Evolutionary conservation across 1,284 basidiomycete species (phyloP).

Genomic region (Wolfiporia cocos): DNA sequence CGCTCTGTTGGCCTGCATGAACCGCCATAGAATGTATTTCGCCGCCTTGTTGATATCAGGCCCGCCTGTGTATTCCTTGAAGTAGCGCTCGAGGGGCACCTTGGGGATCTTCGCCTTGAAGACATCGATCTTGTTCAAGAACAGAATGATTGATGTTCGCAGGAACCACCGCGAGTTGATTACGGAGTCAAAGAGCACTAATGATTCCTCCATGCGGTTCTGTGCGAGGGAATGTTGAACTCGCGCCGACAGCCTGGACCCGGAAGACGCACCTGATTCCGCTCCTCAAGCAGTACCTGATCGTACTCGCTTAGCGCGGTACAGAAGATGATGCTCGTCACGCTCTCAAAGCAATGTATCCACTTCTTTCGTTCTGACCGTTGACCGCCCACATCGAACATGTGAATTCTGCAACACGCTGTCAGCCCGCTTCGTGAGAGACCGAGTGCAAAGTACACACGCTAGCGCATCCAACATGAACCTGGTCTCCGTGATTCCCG

Average conservation of each 20-base stretch:
- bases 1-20: constrained; percentile 92
- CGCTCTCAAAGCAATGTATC: constrained; percentile 93
- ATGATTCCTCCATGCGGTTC: constrained; percentile 95
- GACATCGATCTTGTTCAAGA: constrained; percentile 94
- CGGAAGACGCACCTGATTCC: constrained; percentile 53
- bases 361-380: constrained; percentile 93
- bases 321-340: constrained; percentile 95
- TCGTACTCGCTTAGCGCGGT: constrained; percentile 94
- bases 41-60: constrained; percentile 96
- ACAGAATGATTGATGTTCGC: constrained; percentile 87
- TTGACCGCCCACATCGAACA: constrained; percentile 94
- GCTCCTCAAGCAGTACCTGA: constrained; percentile 79
- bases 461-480: constrained; percentile 66
- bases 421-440: neutral
- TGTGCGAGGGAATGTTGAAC: constrained; percentile 23
- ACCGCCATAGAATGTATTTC: constrained; percentile 96
- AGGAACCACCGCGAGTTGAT: constrained; percentile 99
- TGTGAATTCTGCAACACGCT: constrained; percentile 67
- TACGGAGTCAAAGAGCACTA: constrained; percentile 91
- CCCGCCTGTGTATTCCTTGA: constrained; percentile 93
- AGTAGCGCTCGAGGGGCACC: constrained; percentile 85
- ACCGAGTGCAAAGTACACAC: constrained; percentile 27
- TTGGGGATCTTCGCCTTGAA: constrained; percentile 93
- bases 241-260: neutral
- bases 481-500: constrained; percentile 90